Evolutionary conservation across 129 eudicot genomes (phyloP), one percentile per base, ranked within the genome.

Genomic region (Gnaphalium uliginosum): DNA sequence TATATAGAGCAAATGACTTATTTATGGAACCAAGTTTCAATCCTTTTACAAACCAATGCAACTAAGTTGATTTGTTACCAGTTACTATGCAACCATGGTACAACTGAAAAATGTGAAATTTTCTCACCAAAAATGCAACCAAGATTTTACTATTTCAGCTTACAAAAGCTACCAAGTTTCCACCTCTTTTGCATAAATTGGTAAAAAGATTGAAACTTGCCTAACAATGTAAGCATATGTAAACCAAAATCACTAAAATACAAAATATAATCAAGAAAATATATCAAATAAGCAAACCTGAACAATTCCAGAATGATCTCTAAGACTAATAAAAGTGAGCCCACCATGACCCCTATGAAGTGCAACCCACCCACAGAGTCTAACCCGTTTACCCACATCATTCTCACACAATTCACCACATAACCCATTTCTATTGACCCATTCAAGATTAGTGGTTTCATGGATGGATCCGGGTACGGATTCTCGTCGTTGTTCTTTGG

Each of bases 281-380:
- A 2, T 43, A 11, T 17, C 43, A 15, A 22, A 0, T 53, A 58
- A 81, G 67, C 82, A 81, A 68, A 93, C 98, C 98, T 93, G 98
- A 70, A 94, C 83, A 43, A 90, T 84, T 58, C 98, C 98, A 82
- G 93, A 82, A 51, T 91, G 90, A 56, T 91, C 99, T 26, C 97
- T 80, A 37, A 94, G 93, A 74, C 85, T 89, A 41, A 94, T 54
- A 65, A 94, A 94, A 58, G 92, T 89, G 35, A 94, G 89, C 1
- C 92, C 90, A 21, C 97, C 97, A 69, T 94, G 97, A 73, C 86
- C 81, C 48, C 99, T 87, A 54, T 94, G 99, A 70, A 90, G 92
- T 17, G 96, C 99, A 60, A 94, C 97, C 99, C 99, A 94, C 64
- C 99, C 99, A 74, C 99, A 91, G 24, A 91, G 78, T 39, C 81